phyloP scores from a whole-genome alignment of 2,329 filamentous ascomycete species.

The Colletotrichum cuscutae region DNA sequence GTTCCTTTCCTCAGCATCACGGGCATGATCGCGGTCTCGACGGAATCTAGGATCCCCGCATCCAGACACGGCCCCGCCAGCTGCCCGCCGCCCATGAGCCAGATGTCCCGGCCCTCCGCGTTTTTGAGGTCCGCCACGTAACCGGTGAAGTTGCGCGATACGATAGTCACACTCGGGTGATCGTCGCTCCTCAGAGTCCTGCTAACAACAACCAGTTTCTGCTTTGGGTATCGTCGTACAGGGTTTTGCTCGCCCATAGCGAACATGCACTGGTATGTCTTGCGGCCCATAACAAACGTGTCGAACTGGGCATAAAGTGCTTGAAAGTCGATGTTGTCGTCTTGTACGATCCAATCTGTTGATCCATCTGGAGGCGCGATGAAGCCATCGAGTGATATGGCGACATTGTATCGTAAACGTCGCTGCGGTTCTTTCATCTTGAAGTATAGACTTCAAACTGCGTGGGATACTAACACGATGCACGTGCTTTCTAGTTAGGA shows the following conservation, averaged over 20 bases:
- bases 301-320: slow-evolving; percentile 44
- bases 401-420: slow-evolving; percentile 45
- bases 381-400: slow-evolving; percentile 47
- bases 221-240: slow-evolving; percentile 34
- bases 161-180: slow-evolving; percentile 40
- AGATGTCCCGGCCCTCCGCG: slow-evolving; percentile 42
- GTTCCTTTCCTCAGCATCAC: slow-evolving; percentile 40
- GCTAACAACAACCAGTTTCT: slow-evolving; percentile 45
- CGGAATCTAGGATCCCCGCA: slow-evolving; percentile 42
- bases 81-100: slow-evolving; percentile 49
- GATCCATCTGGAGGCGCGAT: slow-evolving; percentile 45
- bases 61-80: slow-evolving; percentile 43
- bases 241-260: slow-evolving; percentile 36
- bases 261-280: slow-evolving; percentile 45
- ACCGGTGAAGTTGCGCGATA: slow-evolving; percentile 36
- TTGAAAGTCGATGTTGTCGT: slow-evolving; percentile 45
- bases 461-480: background rate
- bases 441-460: too few species aligned
- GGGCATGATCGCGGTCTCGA: slow-evolving; percentile 44
- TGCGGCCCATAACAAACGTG: slow-evolving; percentile 48
- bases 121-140: slow-evolving; percentile 38
- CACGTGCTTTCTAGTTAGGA: background rate
- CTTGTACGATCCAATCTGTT: slow-evolving; percentile 45
- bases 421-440: slow-evolving; percentile 21
- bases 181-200: slow-evolving; percentile 34